These are phyloP conservation scores for Talaromyces sp. DNA, from an alignment of 2,329 filamentous ascomycete genomes.

Conservation along the genomic window DNA sequence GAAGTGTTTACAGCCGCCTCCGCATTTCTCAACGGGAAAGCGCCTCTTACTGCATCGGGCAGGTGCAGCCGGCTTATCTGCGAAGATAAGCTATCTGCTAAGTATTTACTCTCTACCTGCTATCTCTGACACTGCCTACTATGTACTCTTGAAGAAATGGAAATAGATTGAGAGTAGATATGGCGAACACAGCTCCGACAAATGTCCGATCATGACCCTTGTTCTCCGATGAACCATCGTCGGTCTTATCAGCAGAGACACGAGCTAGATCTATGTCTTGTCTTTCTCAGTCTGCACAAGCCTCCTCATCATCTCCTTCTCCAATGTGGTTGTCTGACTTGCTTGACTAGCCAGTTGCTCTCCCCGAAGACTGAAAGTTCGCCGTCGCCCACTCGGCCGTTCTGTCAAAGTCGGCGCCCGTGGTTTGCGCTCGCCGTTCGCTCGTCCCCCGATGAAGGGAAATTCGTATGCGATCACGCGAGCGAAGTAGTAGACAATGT, in stretches of 20 bases:
- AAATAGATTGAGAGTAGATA: neutral
- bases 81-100: neutral
- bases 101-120: neutral
- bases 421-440: slow-evolving; percentile 57
- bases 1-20: slow-evolving; percentile 11
- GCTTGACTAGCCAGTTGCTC: neutral
- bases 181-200: neutral
- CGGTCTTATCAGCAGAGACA: neutral
- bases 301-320: slow-evolving; percentile 10
- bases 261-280: neutral
- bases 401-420: slow-evolving; percentile 56
- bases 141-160: too few relatives aligned
- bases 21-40: slow-evolving; percentile 11
- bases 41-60: slow-evolving; percentile 6
- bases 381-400: slow-evolving; percentile 21
- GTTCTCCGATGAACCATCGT: neutral
- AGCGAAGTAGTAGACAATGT: slow-evolving; percentile 60
- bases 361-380: slow-evolving; percentile 26
- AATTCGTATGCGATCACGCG: slow-evolving; percentile 58
- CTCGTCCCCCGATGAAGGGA: slow-evolving; percentile 59
- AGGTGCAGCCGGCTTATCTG: slow-evolving; percentile 9
- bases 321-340: neutral
- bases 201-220: neutral
- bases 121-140: too few relatives aligned
- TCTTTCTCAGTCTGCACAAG: slow-evolving; percentile 2